A percentile compares a stretch with the other conserved stretches of the same genome.
Evolutionary conservation across 2,329 filamentous ascomycete species (phyloP).

Genomic region (Claviceps purpurea): DNA sequence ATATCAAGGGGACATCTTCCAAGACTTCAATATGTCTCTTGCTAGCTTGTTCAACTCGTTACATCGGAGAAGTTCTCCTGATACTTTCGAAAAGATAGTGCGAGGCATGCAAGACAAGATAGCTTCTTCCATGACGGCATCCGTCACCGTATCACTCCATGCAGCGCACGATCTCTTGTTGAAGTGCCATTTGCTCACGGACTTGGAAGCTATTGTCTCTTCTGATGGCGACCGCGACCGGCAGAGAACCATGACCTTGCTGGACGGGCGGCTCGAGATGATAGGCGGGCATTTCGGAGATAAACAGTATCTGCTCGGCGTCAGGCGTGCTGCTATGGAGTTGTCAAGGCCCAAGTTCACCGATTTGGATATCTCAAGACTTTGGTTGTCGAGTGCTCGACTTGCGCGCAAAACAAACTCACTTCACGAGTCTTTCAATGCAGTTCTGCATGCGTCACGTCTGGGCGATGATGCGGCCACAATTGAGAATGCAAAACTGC

Average conservation of each 20-base stretch:
- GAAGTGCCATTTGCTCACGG: constrained; percentile 74
- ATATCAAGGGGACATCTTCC: constrained; percentile 33
- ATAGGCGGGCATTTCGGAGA: constrained; percentile 81
- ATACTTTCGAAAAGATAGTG: constrained; percentile 43
- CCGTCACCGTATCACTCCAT: constrained; percentile 67
- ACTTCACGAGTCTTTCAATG: constrained; percentile 81
- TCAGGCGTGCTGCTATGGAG: constrained; percentile 80
- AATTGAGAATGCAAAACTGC: constrained; percentile 82
- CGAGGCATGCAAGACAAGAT: constrained; percentile 54
- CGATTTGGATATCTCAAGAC: constrained; percentile 61
- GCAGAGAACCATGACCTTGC: constrained; percentile 17
- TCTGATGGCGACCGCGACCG: constrained; percentile 27
- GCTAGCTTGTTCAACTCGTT: constrained; percentile 46
- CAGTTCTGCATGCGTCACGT: constrained; percentile 75
- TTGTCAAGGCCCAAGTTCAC: constrained; percentile 51
- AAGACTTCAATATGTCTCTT: constrained; percentile 72
- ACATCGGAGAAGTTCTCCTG: constrained; percentile 37
- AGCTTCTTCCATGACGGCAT: constrained; percentile 59
- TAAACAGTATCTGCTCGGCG: constrained; percentile 83
- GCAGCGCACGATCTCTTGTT: constrained; percentile 75
- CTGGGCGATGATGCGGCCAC: constrained; percentile 77
- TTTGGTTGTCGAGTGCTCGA: constrained; percentile 76
- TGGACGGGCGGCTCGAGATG: constrained; percentile 72
- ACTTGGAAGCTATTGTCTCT: constrained; percentile 65
- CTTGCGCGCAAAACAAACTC: constrained; percentile 77